Percentiles rank a stretch among this genome's conserved stretches.
Conservation (phyloP, 768 basidiomycete species). For the Suillus decipiens region DNA sequence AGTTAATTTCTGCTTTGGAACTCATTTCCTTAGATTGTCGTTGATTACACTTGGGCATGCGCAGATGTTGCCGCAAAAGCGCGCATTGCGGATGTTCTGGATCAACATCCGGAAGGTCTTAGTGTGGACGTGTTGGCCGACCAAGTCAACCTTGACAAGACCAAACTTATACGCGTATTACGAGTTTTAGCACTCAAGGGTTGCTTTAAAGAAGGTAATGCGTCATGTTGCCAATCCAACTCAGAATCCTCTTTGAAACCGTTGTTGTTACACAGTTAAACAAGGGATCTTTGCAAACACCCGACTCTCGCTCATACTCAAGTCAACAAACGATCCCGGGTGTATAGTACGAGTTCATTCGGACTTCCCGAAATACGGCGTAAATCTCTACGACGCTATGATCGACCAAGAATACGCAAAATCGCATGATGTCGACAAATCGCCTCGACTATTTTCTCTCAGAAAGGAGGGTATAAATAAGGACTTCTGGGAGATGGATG, state of each 20-base stretch:
- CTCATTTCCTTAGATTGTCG: constrained; percentile 12
- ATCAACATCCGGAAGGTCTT: constrained; percentile 28
- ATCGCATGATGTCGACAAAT: constrained; percentile 23
- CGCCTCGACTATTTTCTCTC: constrained; percentile 23
- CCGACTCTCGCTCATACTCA: constrained; percentile 32
- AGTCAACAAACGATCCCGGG: constrained; percentile 16
- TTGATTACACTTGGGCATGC: constrained; percentile 30
- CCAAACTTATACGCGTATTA: constrained; percentile 33
- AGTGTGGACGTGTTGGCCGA: constrained; percentile 27
- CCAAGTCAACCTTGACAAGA: constrained; percentile 24
- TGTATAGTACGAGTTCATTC: constrained; percentile 15
- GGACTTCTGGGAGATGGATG: constrained; percentile 28
- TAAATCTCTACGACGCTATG: constrained; percentile 25
- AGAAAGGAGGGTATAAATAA: constrained; percentile 19
- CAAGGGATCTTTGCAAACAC: constrained; percentile 34
- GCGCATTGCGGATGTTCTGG: constrained; percentile 29
- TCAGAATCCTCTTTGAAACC: not conserved
- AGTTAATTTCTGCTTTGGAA: not conserved
- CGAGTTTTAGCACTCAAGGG: constrained; percentile 32
- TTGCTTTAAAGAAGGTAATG: constrained; percentile 32
- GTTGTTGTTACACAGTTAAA: constrained; percentile 19
- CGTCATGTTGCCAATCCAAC: not conserved
- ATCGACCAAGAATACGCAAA: constrained; percentile 25
- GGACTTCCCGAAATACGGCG: constrained; percentile 19
- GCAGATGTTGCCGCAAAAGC: constrained; percentile 24